Conservation (phyloP, 2,329 filamentous ascomycete species). For the Beauveria brongniartii region DNA sequence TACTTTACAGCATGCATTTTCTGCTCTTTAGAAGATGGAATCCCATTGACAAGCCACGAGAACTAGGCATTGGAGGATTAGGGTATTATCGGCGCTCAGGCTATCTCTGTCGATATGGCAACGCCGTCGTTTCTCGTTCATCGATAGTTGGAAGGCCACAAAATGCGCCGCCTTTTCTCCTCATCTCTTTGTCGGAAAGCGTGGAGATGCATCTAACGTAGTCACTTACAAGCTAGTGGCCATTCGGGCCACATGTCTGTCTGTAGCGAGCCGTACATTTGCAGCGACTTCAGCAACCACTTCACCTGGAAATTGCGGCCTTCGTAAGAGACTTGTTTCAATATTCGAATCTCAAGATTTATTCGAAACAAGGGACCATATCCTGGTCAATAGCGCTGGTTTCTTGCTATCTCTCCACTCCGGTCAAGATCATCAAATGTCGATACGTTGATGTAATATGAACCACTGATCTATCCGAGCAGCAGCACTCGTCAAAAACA, state of each 20-base stretch:
- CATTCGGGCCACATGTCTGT: background rate
- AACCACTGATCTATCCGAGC: background rate
- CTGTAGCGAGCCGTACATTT: too few species aligned
- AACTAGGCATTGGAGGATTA: too few species aligned
- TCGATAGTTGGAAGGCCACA: background rate
- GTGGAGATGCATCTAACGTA: background rate
- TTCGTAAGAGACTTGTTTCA: background rate
- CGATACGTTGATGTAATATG: background rate
- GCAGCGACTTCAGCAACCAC: background rate
- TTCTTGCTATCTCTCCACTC: background rate
- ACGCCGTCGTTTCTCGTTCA: background rate
- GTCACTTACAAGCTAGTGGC: background rate
- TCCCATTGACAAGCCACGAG: background rate
- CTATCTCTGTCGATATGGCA: background rate
- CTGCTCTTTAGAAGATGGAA: background rate
- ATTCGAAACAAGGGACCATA: background rate
- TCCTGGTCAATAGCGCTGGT: background rate
- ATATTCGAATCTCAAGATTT: background rate
- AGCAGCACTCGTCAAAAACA: background rate
- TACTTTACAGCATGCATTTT: background rate
- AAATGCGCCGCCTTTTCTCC: background rate
- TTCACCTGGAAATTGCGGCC: background rate
- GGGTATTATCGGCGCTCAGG: too few species aligned
- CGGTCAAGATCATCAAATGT: background rate
- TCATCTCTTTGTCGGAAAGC: background rate